Evolutionary conservation across 2,329 filamentous ascomycete species (phyloP).

Genomic region (Fusarium musae): DNA sequence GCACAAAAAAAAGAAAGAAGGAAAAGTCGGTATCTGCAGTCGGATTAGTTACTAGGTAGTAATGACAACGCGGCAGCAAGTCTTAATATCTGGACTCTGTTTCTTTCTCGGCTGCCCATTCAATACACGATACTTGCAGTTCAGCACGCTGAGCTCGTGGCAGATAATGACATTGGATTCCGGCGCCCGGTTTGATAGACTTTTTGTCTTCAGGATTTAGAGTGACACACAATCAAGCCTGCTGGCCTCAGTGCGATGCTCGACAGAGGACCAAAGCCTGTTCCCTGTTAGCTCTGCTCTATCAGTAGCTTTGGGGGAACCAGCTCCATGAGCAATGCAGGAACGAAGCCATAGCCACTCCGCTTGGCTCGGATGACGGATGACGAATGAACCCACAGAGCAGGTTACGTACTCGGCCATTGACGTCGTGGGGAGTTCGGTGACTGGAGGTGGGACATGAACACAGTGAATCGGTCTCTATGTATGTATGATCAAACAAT

Average conservation of each 20-base stretch:
- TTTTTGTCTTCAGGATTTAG: neutral
- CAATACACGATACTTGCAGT: constrained; percentile 3
- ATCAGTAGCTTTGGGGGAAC: constrained; percentile 27
- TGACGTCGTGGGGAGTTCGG: constrained; percentile 34
- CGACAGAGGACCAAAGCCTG: constrained; percentile 18
- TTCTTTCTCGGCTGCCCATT: neutral
- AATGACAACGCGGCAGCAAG: constrained; percentile 7
- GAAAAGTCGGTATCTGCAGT: constrained; percentile 13
- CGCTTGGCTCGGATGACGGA: constrained; percentile 28
- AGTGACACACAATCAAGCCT: constrained; percentile 24
- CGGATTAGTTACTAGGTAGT: constrained; percentile 1
- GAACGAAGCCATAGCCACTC: constrained; percentile 43
- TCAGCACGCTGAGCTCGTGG: neutral
- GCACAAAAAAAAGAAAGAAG: neutral
- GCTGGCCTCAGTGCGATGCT: constrained; percentile 27
- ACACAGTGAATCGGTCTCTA: neutral
- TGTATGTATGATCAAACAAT: neutral
- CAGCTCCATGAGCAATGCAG: constrained; percentile 44
- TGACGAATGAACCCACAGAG: constrained; percentile 33
- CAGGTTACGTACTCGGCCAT: constrained; percentile 24
- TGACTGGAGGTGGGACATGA: neutral
- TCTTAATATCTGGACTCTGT: constrained; percentile 10
- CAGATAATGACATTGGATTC: constrained; percentile 11
- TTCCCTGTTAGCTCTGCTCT: constrained; percentile 31
- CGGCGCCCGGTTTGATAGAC: constrained; percentile 12